Percentiles rank a stretch among this genome's conserved stretches.
These are phyloP conservation scores for Lasiodiplodia hormozganensis DNA, from an alignment of 2,329 filamentous ascomycete genomes.

Conservation along the genomic window DNA sequence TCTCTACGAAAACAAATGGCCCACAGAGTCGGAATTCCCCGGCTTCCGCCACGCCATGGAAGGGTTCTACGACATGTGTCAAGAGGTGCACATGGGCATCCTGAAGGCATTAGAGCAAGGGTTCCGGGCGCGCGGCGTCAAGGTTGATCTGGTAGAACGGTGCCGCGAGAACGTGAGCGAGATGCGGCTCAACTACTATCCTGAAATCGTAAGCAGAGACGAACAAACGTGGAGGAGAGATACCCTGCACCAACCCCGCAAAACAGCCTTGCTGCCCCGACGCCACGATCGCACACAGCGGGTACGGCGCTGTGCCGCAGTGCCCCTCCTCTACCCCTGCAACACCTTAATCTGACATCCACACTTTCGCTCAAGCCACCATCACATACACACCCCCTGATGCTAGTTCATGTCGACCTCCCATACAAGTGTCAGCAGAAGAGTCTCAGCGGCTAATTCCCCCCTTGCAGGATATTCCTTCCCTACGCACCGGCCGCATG, in stretches of 20 bases:
- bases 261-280: no score
- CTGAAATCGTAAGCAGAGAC: background rate
- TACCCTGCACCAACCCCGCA: no score
- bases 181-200: slow-evolving; percentile 5
- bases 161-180: slow-evolving; percentile 2
- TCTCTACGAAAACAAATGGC: background rate
- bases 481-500: background rate
- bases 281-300: no score
- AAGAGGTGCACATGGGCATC: background rate
- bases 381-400: no score
- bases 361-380: no score
- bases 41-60: background rate
- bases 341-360: no score
- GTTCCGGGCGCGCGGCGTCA: background rate
- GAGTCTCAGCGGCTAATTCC: no score
- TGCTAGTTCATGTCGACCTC: no score
- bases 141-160: background rate
- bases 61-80: background rate
- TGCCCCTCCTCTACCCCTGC: no score
- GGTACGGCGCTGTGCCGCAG: no score
- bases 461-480: background rate
- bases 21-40: background rate
- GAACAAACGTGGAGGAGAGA: no score
- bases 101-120: background rate
- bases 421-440: no score